A percentile compares a stretch with the other conserved stretches of the same genome.
These are phyloP conservation scores for Hamigera avellanea DNA, from an alignment of 495 filamentous ascomycete species.

Conservation along the genomic window DNA sequence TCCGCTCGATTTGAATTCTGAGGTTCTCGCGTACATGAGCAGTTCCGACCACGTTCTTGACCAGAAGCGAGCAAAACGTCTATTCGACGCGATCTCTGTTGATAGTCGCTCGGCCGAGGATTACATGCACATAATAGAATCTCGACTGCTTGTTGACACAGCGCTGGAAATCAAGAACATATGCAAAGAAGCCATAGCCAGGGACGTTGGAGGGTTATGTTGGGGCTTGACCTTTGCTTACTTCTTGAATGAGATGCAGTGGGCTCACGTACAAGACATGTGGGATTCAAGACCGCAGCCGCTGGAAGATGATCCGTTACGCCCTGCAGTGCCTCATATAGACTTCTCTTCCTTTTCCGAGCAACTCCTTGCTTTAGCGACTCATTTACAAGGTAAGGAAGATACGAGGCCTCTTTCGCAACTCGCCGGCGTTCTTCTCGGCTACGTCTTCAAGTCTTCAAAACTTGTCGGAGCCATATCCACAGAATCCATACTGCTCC, in stretches of 20 bases:
- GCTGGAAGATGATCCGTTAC: slow-evolving; percentile 7
- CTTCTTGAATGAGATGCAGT: slow-evolving; percentile 23
- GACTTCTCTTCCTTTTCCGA: slow-evolving; percentile 4
- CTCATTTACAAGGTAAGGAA: slow-evolving; percentile 4
- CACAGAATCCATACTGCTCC: slow-evolving; percentile 14
- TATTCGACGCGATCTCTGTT: slow-evolving; percentile 28
- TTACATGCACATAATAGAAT: slow-evolving; percentile 23
- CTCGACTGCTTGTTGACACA: slow-evolving; percentile 11
- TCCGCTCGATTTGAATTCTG: slow-evolving; percentile 13
- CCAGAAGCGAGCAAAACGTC: slow-evolving; percentile 21
- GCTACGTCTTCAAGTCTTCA: slow-evolving; percentile 9
- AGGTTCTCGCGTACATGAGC: slow-evolving; percentile 28
- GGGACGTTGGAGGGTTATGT: slow-evolving; percentile 9
- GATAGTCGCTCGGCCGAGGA: slow-evolving; percentile 20
- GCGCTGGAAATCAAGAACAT: slow-evolving; percentile 11
- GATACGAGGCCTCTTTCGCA: slow-evolving; percentile 1
- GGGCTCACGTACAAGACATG: slow-evolving; percentile 13
- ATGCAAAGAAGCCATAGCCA: slow-evolving; percentile 19
- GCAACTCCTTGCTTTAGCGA: slow-evolving; percentile 8
- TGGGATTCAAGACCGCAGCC: slow-evolving; percentile 8
- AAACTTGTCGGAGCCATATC: slow-evolving; percentile 11
- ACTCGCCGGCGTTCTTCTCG: slow-evolving; percentile 14
- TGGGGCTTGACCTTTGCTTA: slow-evolving; percentile 19
- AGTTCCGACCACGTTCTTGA: slow-evolving; percentile 21
- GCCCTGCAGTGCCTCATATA: slow-evolving; percentile 2